Base-by-base conservation (phyloP, 2,329 filamentous ascomycete genomes). In the Hymenoscyphus scutula region DNA sequence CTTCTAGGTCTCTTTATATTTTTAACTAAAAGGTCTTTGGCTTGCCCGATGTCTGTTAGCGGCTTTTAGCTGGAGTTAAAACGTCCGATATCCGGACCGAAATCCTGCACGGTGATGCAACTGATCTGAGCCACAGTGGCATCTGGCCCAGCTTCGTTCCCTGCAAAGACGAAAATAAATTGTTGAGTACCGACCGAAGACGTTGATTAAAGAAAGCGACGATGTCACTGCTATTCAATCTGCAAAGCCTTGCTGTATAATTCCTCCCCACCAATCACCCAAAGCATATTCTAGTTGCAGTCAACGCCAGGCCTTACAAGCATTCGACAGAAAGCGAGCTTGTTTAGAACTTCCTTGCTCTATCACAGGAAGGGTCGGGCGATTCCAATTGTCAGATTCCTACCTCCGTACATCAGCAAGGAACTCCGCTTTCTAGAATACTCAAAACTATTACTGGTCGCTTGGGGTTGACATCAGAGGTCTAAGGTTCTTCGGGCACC, bases 41-140 rank as follows among this genome's bases (percentile, higher is more conserved):
- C n/a, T n/a, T n/a, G n/a, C n/a, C n/a, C n/a, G n/a, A n/a, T n/a
- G n/a, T n/a, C n/a, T n/a, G n/a, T n/a, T n/a, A n/a, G n/a, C 32
- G 32, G 15, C 2, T 34, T 34, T 34, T 34, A 13, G 32, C 32
- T 34, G 10, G 32, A 34, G 32, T 34, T 34, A 34, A 34, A 2
- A 34, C 23, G 10, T 48, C 41, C 41, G 41, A 48, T 48, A 3
- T 25, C 10, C n/a, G n/a, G n/a, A n/a, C n/a, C n/a, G n/a, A n/a
- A n/a, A n/a, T n/a, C n/a, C n/a, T n/a, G n/a, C n/a, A n/a, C n/a
- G n/a, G n/a, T n/a, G n/a, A n/a, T n/a, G n/a, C n/a, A n/a, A n/a
- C n/a, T n/a, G n/a, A n/a, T n/a, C n/a, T n/a, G n/a, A n/a, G n/a
- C 65, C 65, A 67, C 65, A 53, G 61, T 67, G 65, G 37, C 19